Evolutionary conservation across 1,284 basidiomycete species (phyloP).

Genomic region (Marasmius oreades): DNA sequence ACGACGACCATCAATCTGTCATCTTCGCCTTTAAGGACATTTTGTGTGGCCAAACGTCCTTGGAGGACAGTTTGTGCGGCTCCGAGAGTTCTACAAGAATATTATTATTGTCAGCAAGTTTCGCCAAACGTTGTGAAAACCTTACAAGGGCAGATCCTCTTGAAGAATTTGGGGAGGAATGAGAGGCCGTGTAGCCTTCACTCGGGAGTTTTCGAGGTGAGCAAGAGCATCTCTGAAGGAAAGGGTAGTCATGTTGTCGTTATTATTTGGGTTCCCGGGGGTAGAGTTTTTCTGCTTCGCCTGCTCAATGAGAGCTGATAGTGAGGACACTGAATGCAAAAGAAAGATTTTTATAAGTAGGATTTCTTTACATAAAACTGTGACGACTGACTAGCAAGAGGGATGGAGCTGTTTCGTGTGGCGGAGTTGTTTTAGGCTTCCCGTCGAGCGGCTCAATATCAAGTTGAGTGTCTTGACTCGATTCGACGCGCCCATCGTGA

Average conservation of each 20-base stretch:
- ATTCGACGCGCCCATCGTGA: no score
- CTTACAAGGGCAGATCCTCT: constrained; percentile 79
- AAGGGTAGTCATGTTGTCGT: constrained; percentile 48
- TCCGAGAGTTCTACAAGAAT: constrained; percentile 55
- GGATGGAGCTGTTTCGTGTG: no score
- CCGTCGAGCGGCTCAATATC: no score
- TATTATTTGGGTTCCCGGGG: constrained; percentile 31
- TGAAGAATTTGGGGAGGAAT: constrained; percentile 92
- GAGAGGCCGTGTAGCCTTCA: constrained; percentile 81
- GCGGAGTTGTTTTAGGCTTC: no score
- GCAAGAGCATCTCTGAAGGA: constrained; percentile 75
- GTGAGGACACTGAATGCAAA: background rate
- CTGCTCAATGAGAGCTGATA: background rate
- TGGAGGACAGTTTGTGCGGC: constrained; percentile 83
- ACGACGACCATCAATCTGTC: constrained; percentile 89
- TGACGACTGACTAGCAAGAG: no score
- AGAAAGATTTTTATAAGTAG: background rate
- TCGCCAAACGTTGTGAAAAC: constrained; percentile 14
- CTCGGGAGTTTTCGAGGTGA: constrained; percentile 83
- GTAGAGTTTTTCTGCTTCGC: constrained; percentile 5
- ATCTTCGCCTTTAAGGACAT: constrained; percentile 79
- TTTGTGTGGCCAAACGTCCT: constrained; percentile 78
- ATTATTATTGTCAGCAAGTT: constrained; percentile 11
- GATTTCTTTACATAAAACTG: background rate
- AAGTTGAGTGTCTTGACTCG: no score